Base-by-base conservation (phyloP, 192 early-diverging fungal species). In the Phycomyces nitens region DNA sequence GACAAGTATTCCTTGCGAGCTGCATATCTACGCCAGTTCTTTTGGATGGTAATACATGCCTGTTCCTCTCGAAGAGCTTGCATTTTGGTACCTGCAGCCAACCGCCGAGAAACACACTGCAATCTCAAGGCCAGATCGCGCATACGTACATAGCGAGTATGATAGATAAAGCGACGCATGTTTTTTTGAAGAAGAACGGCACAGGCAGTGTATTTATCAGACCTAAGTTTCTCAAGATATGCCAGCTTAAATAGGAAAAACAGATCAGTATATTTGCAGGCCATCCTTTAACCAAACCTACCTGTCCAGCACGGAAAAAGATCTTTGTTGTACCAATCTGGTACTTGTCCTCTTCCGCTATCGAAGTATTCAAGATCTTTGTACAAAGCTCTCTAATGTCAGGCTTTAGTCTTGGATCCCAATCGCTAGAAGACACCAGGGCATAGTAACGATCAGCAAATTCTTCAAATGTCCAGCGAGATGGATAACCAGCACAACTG, bases 291-390 rank as follows among this genome's bases (percentile, higher is more conserved):
- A 20, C 34, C n/a, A 22, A 20, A 39, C 38, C 54, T 66, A 72
- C 70, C 60, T 94, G 90, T 58, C 97, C 97, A 56, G 97, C 91
- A 34, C 97, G 88, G 94, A 99, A 99, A 78, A 99, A 99, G 60
- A 99, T 91, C 75, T 99, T 99, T 7, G 94, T 92, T 44, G 89
- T 71, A 63, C 97, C 97, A 27, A 98, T 78, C 80, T 97, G 94
- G 74, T 85, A 98, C 58, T 92, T 90, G 71, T 95, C 94, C 7
- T 79, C 79, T 58, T 90, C 89, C 40, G 75, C 76, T 60, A 99
- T 92, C 2, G 81, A 80, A 11, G 75, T 59, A 38, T 83, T 72
- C 2, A 92, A 72, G 66, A 90, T 88, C 24, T 69, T 72, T 18
- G 70, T 59, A 53, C 86, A 87, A 29, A 90, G 70, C 26, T 78